phyloP scores from a whole-genome alignment of 164 flowering plant genomes.

The Cinnamomum chago region DNA sequence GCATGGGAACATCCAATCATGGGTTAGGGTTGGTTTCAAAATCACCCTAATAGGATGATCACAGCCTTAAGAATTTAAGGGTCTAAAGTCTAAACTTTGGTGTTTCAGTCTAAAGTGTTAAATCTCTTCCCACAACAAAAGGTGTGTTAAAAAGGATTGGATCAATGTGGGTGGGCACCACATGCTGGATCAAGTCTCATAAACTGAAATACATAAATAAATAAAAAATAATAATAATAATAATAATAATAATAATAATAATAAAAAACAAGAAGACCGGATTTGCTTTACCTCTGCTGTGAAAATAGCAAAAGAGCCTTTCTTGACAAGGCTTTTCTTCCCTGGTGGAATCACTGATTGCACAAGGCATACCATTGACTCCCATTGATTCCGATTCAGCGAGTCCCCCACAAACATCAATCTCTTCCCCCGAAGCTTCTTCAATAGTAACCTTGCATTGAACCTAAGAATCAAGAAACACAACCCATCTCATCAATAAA shows the following conservation, averaged over 20 bases:
- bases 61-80: too few species aligned
- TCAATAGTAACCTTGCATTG: conserved; percentile 46
- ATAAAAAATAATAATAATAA: too few species aligned
- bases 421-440: conserved; percentile 74
- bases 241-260: too few species aligned
- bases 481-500: neutral
- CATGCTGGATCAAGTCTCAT: too few species aligned
- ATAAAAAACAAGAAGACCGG: neutral
- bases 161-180: too few species aligned
- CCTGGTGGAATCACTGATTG: conserved; percentile 54
- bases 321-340: conserved; percentile 54
- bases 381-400: conserved; percentile 80
- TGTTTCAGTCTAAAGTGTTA: too few species aligned
- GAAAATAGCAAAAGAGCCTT: conserved; percentile 57
- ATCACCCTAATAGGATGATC: too few species aligned
- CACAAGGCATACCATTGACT: conserved; percentile 82
- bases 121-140: too few species aligned
- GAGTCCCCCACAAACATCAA: conserved; percentile 93
- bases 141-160: too few species aligned
- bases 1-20: too few species aligned
- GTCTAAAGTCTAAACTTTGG: too few species aligned
- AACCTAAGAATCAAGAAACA: conserved; percentile 37
- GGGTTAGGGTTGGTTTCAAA: too few species aligned
- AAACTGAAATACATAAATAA: neutral
- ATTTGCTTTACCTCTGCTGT: conserved; percentile 50